Conservation (phyloP, 192 early-diverging fungal species). For the Backusella liffmaniae region DNA sequence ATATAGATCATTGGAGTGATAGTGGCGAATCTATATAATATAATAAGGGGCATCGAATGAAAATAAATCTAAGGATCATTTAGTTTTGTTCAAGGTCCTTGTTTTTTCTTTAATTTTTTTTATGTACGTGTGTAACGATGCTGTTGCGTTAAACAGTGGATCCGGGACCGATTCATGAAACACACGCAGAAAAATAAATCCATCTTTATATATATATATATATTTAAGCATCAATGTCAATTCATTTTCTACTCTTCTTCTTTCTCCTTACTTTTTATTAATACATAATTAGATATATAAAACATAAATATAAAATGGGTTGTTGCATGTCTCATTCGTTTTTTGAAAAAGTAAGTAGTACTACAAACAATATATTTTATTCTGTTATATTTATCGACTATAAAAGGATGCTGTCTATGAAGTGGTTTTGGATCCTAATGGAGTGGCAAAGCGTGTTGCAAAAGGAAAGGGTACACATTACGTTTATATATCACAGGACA, state of each 20-base stretch:
- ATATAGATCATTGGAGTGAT: conserved; percentile 52
- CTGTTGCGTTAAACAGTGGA: not conserved
- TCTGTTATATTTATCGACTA: not conserved
- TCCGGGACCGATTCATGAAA: conserved; percentile 12
- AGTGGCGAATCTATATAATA: conserved; percentile 30
- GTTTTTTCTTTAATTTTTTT: not conserved
- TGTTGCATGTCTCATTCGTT: conserved; percentile 21
- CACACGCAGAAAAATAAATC: conserved; percentile 2
- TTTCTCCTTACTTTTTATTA: not conserved
- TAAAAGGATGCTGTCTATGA: conserved; percentile 31
- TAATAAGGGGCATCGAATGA: not conserved
- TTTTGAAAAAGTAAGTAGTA: not conserved
- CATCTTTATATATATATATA: not conserved
- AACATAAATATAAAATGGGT: conserved; percentile 16
- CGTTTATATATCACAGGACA: conserved; percentile 25
- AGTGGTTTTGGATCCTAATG: conserved; percentile 24
- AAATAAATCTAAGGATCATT: no score
- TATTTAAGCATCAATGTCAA: not conserved
- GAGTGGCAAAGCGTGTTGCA: conserved; percentile 30
- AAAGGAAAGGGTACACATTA: conserved; percentile 33
- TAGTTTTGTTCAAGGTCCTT: not conserved
- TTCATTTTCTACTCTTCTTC: conserved; percentile 2
- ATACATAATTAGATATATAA: not conserved
- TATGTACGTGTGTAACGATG: not conserved
- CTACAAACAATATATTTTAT: not conserved